These are phyloP conservation scores for Nakaseomyces bracarensis DNA, from an alignment of 1,139 yeast genomes.

Conservation along the genomic window DNA sequence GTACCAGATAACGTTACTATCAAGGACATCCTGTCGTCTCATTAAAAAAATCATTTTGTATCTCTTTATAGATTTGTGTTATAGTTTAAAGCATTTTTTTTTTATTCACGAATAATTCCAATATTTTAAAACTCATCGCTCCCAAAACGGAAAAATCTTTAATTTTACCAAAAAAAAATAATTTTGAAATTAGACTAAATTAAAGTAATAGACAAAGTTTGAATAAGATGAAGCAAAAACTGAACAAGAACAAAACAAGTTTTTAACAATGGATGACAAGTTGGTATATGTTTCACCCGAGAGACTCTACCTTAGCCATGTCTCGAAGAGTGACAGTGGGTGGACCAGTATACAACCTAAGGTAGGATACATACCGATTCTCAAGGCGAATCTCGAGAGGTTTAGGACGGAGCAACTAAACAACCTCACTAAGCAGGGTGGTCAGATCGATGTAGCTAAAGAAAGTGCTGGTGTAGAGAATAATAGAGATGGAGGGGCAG, in stretches of 20 bases:
- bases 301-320: background rate
- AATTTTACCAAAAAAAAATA: background rate
- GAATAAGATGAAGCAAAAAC: background rate
- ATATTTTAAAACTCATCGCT: background rate
- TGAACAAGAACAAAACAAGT: background rate
- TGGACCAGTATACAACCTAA: conserved; percentile 23
- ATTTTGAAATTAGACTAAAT: background rate
- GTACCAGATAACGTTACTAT: conserved; percentile 26
- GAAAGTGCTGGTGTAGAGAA: background rate
- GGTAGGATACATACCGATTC: conserved; percentile 26
- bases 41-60: too few relatives aligned
- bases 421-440: background rate
- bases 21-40: conserved; percentile 25
- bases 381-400: conserved; percentile 7
- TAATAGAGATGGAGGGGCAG: too few relatives aligned
- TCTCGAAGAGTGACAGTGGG: background rate
- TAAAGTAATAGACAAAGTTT: too few relatives aligned
- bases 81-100: background rate
- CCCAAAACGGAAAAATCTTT: conserved; percentile 4
- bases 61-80: background rate
- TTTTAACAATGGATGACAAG: conserved; percentile 7
- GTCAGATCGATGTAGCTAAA: background rate
- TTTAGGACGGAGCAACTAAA: background rate
- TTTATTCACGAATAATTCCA: too few relatives aligned
- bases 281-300: conserved; percentile 4